Conservation (phyloP, 1,139 yeast genomes). For the Yamadazyma sp. region DNA sequence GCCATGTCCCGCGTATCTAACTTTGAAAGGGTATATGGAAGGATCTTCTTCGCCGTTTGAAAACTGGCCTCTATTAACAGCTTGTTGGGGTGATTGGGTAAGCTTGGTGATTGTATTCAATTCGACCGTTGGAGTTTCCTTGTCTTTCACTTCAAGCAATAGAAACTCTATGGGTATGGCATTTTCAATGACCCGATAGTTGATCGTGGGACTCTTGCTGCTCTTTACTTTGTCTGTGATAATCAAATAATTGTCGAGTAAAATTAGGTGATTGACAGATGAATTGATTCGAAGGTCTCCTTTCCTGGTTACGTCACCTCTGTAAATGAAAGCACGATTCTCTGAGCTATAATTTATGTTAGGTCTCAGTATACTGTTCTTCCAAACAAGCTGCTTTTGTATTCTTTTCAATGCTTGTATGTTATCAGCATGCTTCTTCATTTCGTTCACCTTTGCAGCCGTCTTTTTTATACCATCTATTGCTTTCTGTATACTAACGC, state of each 20-base stretch:
- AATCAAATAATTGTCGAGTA: constrained; percentile 71
- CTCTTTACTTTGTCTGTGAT: constrained; percentile 54
- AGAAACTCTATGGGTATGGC: constrained; percentile 64
- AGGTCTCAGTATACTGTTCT: constrained; percentile 35
- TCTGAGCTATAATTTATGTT: constrained; percentile 56
- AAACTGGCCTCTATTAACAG: constrained; percentile 17
- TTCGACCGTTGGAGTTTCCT: constrained; percentile 21
- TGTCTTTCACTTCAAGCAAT: constrained; percentile 50
- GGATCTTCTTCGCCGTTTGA: constrained; percentile 35
- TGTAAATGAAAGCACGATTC: constrained; percentile 54
- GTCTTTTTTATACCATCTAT: constrained; percentile 40
- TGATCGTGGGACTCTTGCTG: constrained; percentile 22
- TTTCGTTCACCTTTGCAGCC: constrained; percentile 44
- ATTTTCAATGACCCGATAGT: constrained; percentile 50
- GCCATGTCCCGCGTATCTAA: constrained; percentile 47
- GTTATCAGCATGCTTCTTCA: constrained; percentile 57
- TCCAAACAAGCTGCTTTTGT: constrained; percentile 51
- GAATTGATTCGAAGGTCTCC: constrained; percentile 62
- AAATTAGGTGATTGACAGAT: constrained; percentile 51
- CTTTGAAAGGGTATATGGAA: constrained; percentile 35
- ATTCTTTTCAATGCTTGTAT: constrained; percentile 48
- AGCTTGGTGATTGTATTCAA: constrained; percentile 21
- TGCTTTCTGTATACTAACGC: constrained; percentile 53
- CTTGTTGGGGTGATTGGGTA: constrained; percentile 17
- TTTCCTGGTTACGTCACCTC: constrained; percentile 63